These are phyloP conservation scores for Pharnaceum exiguum DNA, from an alignment of 148 eudicot species.

Conservation along the genomic window DNA sequence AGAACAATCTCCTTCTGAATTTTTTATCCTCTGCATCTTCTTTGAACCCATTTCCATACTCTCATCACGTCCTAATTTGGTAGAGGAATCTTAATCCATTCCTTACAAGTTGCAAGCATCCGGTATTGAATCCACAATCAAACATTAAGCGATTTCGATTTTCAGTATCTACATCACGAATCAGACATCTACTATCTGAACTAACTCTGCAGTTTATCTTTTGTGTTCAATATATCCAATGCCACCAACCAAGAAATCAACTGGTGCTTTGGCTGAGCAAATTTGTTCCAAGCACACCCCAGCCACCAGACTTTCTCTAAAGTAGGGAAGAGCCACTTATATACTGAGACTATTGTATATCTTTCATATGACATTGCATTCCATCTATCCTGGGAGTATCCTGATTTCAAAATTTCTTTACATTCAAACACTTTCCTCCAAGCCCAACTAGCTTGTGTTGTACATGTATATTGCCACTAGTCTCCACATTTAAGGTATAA, in stretches of 20 bases:
- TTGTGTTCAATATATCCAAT: not conserved
- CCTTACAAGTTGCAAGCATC: not conserved
- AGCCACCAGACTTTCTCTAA: not conserved
- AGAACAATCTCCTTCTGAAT: not conserved
- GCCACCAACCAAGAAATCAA: not conserved
- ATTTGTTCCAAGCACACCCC: not conserved
- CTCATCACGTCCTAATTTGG: not conserved
- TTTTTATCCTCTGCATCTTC: not conserved
- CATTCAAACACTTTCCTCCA: not conserved
- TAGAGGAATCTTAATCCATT: not conserved
- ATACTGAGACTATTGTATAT: not conserved
- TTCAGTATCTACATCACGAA: not conserved
- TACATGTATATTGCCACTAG: not conserved
- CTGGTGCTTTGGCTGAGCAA: not conserved
- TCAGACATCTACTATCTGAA: not conserved
- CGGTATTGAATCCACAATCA: not conserved
- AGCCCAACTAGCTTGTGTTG: not conserved
- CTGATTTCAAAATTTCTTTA: not conserved
- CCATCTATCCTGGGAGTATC: not conserved
- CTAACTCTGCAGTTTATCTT: not conserved
- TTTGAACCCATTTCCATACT: not conserved
- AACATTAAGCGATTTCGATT: not conserved
- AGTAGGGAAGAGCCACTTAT: not conserved
- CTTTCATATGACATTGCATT: not conserved
- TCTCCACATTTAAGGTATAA: too few relatives aligned